Percentiles rank a stretch among this genome's conserved stretches.
Conservation (phyloP, 768 basidiomycete species). For the Boletus reticuloceps region DNA sequence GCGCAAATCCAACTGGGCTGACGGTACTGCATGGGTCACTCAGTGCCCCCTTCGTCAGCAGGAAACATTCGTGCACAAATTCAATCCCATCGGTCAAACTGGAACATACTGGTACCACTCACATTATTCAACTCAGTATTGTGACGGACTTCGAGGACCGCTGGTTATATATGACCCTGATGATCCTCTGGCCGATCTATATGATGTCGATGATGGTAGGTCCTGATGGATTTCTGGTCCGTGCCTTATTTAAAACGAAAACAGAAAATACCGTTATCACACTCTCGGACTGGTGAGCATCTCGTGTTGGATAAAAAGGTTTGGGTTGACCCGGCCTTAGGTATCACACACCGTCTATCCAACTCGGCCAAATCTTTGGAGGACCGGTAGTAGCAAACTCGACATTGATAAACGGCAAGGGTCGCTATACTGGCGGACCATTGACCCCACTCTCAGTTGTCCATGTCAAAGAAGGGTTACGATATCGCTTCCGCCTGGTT, state of each 20-base stretch:
- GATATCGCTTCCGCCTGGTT: constrained; percentile 3
- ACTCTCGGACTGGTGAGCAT: constrained; percentile 4
- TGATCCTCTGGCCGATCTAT: constrained; percentile 37
- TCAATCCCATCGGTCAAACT: constrained; percentile 16
- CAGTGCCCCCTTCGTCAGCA: constrained; percentile 15
- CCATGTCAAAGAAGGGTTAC: background rate
- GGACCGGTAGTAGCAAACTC: background rate
- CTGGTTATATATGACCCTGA: constrained; percentile 4
- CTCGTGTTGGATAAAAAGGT: background rate
- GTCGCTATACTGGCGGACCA: constrained; percentile 1
- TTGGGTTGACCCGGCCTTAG: background rate
- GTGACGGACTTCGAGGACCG: constrained; percentile 26
- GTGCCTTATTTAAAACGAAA: background rate
- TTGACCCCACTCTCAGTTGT: background rate
- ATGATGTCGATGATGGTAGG: constrained; percentile 43
- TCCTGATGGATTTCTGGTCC: background rate
- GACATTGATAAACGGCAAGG: background rate
- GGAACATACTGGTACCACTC: constrained; percentile 46
- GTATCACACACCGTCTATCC: background rate
- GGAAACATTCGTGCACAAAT: constrained; percentile 37
- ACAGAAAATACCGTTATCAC: constrained; percentile 36
- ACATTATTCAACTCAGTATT: background rate
- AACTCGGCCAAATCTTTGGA: background rate
- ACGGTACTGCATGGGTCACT: background rate
- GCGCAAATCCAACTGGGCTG: constrained; percentile 1